Percentiles rank a stretch among this genome's conserved stretches.
These are phyloP conservation scores for Xylaria castorea DNA, from an alignment of 495 filamentous ascomycete genomes.

Conservation along the genomic window DNA sequence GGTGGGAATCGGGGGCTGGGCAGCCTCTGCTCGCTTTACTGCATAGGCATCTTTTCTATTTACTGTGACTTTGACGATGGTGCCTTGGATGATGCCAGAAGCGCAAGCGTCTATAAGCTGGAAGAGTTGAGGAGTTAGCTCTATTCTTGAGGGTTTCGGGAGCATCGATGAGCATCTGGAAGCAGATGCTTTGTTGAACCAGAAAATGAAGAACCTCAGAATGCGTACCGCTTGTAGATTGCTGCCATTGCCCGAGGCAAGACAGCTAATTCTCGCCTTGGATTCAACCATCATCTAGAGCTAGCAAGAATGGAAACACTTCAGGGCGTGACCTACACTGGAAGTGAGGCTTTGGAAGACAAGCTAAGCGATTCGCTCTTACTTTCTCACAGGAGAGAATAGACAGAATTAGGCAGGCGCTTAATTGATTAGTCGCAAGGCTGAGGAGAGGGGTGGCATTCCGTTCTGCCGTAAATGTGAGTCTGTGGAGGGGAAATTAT, in stretches of 20 bases:
- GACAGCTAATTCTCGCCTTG: slow-evolving; percentile 40
- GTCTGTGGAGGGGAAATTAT: slow-evolving; percentile 21
- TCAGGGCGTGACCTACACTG: background rate
- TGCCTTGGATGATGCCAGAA: slow-evolving; percentile 62
- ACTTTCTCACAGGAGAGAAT: background rate
- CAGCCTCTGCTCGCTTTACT: slow-evolving; percentile 71
- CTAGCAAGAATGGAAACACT: background rate
- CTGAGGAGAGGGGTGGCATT: background rate
- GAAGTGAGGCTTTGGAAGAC: background rate
- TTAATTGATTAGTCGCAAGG: slow-evolving; percentile 4
- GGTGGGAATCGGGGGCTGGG: slow-evolving; percentile 69
- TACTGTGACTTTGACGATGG: slow-evolving; percentile 78
- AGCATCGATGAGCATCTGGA: background rate
- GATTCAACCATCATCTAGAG: slow-evolving; percentile 40
- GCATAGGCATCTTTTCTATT: slow-evolving; percentile 85
- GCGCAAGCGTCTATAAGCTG: slow-evolving; percentile 74
- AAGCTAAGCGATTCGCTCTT: slow-evolving; percentile 8
- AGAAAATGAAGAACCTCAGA: background rate
- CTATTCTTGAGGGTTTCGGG: background rate
- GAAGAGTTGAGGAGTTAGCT: background rate
- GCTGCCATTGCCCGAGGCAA: slow-evolving; percentile 74
- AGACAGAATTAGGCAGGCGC: background rate
- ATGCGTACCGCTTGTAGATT: slow-evolving; percentile 75
- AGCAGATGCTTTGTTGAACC: background rate
- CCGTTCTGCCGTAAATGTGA: background rate